phyloP scores from a whole-genome alignment of 179 eudicot species.

The Gypsophila paniculata region DNA sequence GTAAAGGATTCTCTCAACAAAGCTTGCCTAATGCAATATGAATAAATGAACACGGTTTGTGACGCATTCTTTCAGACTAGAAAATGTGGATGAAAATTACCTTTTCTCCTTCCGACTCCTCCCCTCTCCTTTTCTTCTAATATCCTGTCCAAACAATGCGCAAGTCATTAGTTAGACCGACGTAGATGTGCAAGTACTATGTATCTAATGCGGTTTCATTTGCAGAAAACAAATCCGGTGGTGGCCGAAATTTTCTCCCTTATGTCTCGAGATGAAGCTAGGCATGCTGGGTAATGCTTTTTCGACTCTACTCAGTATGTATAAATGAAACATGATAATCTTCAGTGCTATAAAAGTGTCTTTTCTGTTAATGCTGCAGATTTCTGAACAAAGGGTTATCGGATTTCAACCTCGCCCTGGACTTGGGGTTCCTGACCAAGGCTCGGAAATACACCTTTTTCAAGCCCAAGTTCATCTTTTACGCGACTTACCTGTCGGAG shows the following conservation, averaged over 20 bases:
- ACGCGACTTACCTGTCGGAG: conserved; percentile 88
- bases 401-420: conserved; percentile 89
- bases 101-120: not conserved
- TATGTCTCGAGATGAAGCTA: conserved; percentile 96
- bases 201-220: not conserved
- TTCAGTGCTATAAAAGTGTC: not conserved
- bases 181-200: not conserved
- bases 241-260: conserved; percentile 98
- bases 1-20: too few relatives aligned
- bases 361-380: conserved; percentile 35
- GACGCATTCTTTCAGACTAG: too few relatives aligned
- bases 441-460: conserved; percentile 94
- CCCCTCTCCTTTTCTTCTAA: too few relatives aligned
- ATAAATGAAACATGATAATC: conserved; percentile 2
- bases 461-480: conserved; percentile 97
- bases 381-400: conserved; percentile 94
- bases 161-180: not conserved
- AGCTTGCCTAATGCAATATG: too few relatives aligned
- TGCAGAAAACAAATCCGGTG: conserved; percentile 97
- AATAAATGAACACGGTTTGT: too few relatives aligned
- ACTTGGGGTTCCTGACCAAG: conserved; percentile 90
- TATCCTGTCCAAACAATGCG: too few relatives aligned
- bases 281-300: conserved; percentile 84
- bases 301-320: not conserved
- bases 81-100: not conserved